Evolutionary conservation across 495 filamentous ascomycete species (phyloP).

Genomic region (Amniculicola lignicola): DNA sequence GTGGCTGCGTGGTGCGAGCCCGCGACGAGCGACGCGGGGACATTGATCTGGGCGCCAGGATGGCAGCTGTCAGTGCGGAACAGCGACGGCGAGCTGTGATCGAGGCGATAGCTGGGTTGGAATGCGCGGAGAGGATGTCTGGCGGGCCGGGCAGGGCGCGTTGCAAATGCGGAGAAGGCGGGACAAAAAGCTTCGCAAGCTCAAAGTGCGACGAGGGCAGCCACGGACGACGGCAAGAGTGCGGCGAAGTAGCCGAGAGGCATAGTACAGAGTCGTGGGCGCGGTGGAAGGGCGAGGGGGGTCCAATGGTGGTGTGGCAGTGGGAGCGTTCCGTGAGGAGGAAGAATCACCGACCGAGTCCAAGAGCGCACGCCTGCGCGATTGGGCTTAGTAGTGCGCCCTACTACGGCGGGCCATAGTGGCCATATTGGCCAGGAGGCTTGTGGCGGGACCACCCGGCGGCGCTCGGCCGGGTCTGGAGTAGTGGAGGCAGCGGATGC

Average conservation of each 20-base stretch:
- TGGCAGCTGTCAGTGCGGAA: neutral
- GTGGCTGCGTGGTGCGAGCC: constrained; percentile 76
- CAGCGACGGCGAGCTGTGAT: neutral
- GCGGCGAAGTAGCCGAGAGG: neutral
- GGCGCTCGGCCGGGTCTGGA: too few relatives aligned
- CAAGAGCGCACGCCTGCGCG: too few relatives aligned
- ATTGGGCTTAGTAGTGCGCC: too few relatives aligned
- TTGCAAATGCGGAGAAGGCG: constrained; percentile 30
- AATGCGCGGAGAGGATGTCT: neutral
- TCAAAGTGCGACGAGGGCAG: constrained; percentile 13
- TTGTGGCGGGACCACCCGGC: too few relatives aligned
- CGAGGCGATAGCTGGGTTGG: too few relatives aligned
- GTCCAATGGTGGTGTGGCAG: constrained; percentile 4
- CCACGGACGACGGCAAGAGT: neutral
- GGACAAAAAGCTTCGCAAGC: constrained; percentile 36
- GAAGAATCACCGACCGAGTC: constrained; percentile 28
- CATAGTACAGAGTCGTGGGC: constrained; percentile 16
- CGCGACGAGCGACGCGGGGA: constrained; percentile 89
- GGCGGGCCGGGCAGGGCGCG: constrained; percentile 4
- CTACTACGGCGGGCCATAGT: constrained; percentile 13
- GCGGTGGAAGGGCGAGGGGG: neutral
- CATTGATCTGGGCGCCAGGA: constrained; percentile 30
- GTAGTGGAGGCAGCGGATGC: too few relatives aligned
- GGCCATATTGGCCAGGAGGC: constrained; percentile 8
- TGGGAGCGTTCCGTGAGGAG: constrained; percentile 16